Percentiles rank a stretch among this genome's conserved stretches.
These are phyloP conservation scores for Zygosaccharomyces lentus DNA, from an alignment of 805 yeast species.

Conservation along the genomic window DNA sequence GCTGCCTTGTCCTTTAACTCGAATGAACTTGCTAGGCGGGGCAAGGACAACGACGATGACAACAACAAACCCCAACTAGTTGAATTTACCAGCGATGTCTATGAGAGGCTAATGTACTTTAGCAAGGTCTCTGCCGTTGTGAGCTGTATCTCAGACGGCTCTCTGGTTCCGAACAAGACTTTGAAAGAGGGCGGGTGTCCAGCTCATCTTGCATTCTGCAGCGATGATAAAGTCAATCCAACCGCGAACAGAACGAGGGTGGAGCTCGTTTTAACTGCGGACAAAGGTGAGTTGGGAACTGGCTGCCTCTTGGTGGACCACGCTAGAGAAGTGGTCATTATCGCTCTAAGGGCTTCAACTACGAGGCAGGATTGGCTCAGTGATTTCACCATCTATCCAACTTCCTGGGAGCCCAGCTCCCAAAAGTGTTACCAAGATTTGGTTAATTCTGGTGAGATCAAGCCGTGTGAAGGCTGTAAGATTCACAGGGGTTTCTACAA, in stretches of 20 bases:
- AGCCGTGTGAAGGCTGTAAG: constrained; percentile 46
- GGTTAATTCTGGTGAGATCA: constrained; percentile 22
- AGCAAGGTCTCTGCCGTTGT: constrained; percentile 36
- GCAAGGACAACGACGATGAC: not conserved
- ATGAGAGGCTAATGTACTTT: constrained; percentile 31
- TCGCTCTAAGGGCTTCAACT: constrained; percentile 62
- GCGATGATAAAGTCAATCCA: constrained; percentile 24
- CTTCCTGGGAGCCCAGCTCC: constrained; percentile 45
- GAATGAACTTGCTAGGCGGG: not conserved
- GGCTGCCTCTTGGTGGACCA: constrained; percentile 54
- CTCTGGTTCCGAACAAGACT: constrained; percentile 23
- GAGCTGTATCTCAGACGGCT: constrained; percentile 33
- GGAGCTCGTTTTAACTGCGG: constrained; percentile 40
- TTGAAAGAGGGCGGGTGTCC: constrained; percentile 36
- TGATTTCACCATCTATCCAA: constrained; percentile 49
- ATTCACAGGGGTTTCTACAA: constrained; percentile 64
- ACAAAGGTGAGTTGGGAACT: constrained; percentile 46
- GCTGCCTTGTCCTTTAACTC: not conserved
- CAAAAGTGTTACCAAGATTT: constrained; percentile 19
- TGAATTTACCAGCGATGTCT: constrained; percentile 11
- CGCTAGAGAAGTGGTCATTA: constrained; percentile 39
- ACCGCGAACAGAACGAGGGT: constrained; percentile 35
- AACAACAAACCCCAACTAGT: not conserved
- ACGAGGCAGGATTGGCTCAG: constrained; percentile 58
- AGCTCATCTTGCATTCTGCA: constrained; percentile 29